Conservation (phyloP, 176 grass and related monocot species). For the Oryza punctata region DNA sequence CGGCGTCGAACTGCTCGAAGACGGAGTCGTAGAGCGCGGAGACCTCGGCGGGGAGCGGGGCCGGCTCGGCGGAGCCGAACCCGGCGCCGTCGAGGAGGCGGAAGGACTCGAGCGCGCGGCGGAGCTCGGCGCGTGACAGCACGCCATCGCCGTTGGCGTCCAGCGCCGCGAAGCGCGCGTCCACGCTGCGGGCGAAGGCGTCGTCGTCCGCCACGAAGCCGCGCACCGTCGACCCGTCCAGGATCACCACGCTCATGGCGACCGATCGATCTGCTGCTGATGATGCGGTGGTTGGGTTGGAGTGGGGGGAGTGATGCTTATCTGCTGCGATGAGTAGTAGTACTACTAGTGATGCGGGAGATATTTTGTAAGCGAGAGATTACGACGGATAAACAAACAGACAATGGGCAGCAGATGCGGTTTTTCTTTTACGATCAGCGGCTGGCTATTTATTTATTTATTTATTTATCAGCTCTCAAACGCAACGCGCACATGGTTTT, state of each 20-base stretch:
- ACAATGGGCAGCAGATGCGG: too few relatives aligned
- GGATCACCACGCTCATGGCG: conserved; percentile 71
- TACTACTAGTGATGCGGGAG: too few relatives aligned
- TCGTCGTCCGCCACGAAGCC: conserved; percentile 77
- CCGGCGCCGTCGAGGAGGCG: conserved; percentile 83
- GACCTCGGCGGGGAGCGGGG: conserved; percentile 61
- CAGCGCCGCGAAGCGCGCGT: conserved; percentile 73
- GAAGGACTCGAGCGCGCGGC: conserved; percentile 89
- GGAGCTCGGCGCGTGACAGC: conserved; percentile 84
- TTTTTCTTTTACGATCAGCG: too few relatives aligned
- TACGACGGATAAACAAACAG: too few relatives aligned
- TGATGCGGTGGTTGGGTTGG: neutral
- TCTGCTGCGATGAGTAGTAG: neutral
- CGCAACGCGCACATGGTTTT: too few relatives aligned
- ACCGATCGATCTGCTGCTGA: neutral
- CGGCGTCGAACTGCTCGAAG: conserved; percentile 92
- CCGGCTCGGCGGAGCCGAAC: conserved; percentile 47
- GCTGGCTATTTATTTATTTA: too few relatives aligned
- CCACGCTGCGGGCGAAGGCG: conserved; percentile 66
- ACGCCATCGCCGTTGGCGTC: conserved; percentile 96
- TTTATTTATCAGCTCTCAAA: too few relatives aligned
- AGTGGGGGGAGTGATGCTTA: neutral
- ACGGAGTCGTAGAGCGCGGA: conserved; percentile 82
- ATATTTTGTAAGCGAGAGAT: too few relatives aligned
- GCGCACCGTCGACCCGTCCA: conserved; percentile 82